phyloP scores from a whole-genome alignment of 345 rosid genomes.

The Ceriops tagal region DNA sequence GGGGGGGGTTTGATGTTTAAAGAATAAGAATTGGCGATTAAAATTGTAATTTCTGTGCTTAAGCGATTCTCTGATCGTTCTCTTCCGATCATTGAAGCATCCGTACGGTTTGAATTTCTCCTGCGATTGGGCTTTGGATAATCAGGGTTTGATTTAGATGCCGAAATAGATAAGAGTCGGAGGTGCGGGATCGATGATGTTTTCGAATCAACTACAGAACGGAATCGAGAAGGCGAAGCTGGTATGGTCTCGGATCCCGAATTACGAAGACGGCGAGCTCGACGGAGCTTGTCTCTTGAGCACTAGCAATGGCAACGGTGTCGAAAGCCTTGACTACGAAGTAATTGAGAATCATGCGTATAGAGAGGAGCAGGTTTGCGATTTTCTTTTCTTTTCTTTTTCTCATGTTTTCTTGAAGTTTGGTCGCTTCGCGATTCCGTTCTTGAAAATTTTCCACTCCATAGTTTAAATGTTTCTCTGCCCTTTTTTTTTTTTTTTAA shows the following conservation, averaged over 20 bases:
- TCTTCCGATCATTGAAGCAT: background rate
- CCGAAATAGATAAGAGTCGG: background rate
- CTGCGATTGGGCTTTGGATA: constrained; percentile 8
- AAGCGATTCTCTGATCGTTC: background rate
- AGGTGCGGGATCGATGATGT: constrained; percentile 42
- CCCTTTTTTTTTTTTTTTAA: background rate
- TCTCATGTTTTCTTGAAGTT: background rate
- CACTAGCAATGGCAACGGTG: constrained; percentile 33
- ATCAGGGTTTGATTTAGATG: constrained; percentile 17
- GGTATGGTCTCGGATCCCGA: constrained; percentile 83
- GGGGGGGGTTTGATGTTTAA: background rate
- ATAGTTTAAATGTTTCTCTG: too few species aligned
- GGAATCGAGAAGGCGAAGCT: constrained; percentile 73
- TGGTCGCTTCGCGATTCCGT: too few species aligned
- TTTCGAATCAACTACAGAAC: constrained; percentile 77
- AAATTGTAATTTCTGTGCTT: too few species aligned
- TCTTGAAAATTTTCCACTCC: too few species aligned
- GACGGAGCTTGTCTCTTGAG: constrained; percentile 52
- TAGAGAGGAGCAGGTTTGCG: constrained; percentile 76
- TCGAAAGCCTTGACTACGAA: constrained; percentile 91
- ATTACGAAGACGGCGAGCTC: constrained; percentile 55
- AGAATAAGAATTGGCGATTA: too few species aligned
- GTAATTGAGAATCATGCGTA: constrained; percentile 90
- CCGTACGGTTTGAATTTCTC: background rate
- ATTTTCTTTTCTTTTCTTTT: constrained; percentile 3